Conservation (phyloP, 805 yeast species). For the Candida maris region DNA sequence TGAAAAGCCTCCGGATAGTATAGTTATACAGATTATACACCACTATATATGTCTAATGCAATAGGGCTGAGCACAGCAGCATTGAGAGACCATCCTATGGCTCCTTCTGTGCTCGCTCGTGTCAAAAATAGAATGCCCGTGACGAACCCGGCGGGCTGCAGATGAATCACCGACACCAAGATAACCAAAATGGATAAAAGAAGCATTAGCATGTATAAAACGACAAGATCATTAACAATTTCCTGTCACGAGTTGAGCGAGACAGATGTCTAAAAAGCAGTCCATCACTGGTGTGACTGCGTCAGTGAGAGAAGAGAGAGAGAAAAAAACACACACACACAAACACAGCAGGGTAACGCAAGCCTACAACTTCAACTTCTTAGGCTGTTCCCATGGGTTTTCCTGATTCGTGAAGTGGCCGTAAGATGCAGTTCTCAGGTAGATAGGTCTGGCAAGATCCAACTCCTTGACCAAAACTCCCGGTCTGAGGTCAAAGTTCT, state of each 20-base stretch:
- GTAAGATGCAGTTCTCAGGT: slow-evolving; percentile 97
- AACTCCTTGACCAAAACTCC: slow-evolving; percentile 97
- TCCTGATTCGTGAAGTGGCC: slow-evolving; percentile 99
- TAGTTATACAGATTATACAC: slow-evolving; percentile 19
- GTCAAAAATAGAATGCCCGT: no score
- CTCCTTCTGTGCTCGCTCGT: no score
- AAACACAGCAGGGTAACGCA: no score
- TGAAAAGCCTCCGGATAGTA: slow-evolving; percentile 15
- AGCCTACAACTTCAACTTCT: slow-evolving; percentile 60
- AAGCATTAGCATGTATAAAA: slow-evolving; percentile 5
- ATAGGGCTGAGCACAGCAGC: slow-evolving; percentile 1
- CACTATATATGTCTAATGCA: slow-evolving; percentile 15
- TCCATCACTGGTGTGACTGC: background rate
- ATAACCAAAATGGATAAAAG: slow-evolving; percentile 1
- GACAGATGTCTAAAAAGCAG: slow-evolving; percentile 1
- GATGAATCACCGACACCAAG: slow-evolving; percentile 4
- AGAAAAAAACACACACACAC: no score
- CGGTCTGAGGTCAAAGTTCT: slow-evolving; percentile 98
- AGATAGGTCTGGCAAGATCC: slow-evolving; percentile 98
- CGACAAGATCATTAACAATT: slow-evolving; percentile 5
- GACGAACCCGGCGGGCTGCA: slow-evolving; percentile 10
- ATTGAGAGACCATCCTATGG: no score
- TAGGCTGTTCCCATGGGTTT: slow-evolving; percentile 98
- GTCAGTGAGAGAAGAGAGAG: background rate
- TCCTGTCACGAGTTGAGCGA: slow-evolving; percentile 32